Conservation (phyloP, 768 basidiomycete genomes). For the Leccinum subtestaceum region DNA sequence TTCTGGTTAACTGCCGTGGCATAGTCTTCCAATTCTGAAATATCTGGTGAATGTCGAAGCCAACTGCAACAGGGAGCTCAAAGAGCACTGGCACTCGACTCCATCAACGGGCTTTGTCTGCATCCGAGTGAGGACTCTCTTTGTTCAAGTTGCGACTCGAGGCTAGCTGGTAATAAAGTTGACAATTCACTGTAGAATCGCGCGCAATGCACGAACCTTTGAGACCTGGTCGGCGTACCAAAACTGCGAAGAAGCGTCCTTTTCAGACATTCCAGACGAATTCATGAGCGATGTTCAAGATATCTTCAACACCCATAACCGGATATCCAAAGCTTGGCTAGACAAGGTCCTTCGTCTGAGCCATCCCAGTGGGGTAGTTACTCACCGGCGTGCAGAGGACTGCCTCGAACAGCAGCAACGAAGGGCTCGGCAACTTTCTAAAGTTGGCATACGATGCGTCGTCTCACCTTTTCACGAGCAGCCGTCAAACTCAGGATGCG, state of each 20-base stretch:
- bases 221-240: conserved; percentile 53
- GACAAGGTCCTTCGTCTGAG: conserved; percentile 33
- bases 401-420: conserved; percentile 5
- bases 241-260: conserved; percentile 47
- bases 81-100: conserved; percentile 11
- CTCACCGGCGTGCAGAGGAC: conserved; percentile 9
- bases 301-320: conserved; percentile 38
- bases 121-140: conserved; percentile 40
- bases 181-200: conserved; percentile 38
- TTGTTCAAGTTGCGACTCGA: background rate
- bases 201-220: conserved; percentile 45
- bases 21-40: background rate
- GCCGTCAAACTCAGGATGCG: conserved; percentile 15
- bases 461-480: conserved; percentile 41
- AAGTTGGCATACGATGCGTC: conserved; percentile 32
- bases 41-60: conserved; percentile 20
- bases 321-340: conserved; percentile 43
- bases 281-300: conserved; percentile 35
- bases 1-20: background rate
- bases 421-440: conserved; percentile 24
- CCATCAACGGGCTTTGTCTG: conserved; percentile 40
- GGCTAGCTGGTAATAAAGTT: background rate
- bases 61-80: conserved; percentile 9
- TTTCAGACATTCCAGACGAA: conserved; percentile 42
- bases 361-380: background rate